These are phyloP conservation scores for Wickerhamomyces tratensis DNA, from an alignment of 805 yeast genomes.

Conservation along the genomic window DNA sequence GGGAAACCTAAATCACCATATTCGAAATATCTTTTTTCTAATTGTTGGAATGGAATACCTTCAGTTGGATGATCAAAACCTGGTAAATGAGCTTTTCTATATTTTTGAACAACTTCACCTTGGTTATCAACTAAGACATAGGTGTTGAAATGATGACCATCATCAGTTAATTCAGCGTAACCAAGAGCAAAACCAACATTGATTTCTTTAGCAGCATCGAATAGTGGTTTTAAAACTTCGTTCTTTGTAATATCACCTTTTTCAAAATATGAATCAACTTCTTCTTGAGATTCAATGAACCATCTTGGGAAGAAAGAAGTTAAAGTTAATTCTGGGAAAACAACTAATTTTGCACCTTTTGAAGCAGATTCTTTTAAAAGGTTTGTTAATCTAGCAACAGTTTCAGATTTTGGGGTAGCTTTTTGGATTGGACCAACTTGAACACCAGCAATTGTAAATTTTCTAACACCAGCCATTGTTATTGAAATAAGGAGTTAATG, in stretches of 20 bases:
- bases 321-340: constrained; percentile 27
- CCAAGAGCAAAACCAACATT: constrained; percentile 25
- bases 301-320: constrained; percentile 29
- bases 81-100: constrained; percentile 29
- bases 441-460: constrained; percentile 23
- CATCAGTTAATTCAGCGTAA: constrained; percentile 28
- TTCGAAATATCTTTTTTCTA: constrained; percentile 28
- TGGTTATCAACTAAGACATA: constrained; percentile 22
- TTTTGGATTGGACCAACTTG: constrained; percentile 26
- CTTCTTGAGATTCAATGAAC: constrained; percentile 23
- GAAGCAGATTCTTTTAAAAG: constrained; percentile 22
- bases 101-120: constrained; percentile 21
- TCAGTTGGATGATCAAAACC: constrained; percentile 26
- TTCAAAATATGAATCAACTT: constrained; percentile 26
- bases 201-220: constrained; percentile 20
- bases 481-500: no score
- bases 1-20: constrained; percentile 28
- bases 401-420: constrained; percentile 20
- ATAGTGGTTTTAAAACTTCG: constrained; percentile 19
- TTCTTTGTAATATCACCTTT: constrained; percentile 23
- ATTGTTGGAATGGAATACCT: constrained; percentile 23
- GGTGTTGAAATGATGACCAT: constrained; percentile 26
- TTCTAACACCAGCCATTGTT: constrained; percentile 5
- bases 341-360: constrained; percentile 23
- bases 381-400: constrained; percentile 20